Conservation (phyloP, 2,329 filamentous ascomycete species). For the Alternaria panax region DNA sequence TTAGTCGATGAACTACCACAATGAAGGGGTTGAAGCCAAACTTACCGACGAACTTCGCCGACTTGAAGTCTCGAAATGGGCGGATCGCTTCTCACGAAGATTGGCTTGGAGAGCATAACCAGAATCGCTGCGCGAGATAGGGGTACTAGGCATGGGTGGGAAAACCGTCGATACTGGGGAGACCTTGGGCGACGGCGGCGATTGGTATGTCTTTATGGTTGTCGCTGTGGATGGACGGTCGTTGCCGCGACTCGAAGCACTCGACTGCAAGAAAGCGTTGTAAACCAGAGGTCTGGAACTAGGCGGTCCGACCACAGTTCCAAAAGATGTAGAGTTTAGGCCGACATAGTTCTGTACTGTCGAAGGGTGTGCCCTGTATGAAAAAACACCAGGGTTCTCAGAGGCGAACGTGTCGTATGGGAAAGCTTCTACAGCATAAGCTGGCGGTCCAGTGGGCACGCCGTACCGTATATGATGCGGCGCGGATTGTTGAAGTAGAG, state of each 20-base stretch:
- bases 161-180: constrained; percentile 83
- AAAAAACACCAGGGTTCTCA: constrained; percentile 83
- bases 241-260: constrained; percentile 66
- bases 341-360: constrained; percentile 85
- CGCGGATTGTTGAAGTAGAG: constrained; percentile 86
- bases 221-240: constrained; percentile 71
- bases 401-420: constrained; percentile 89
- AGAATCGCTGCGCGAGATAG: constrained; percentile 88
- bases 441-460: constrained; percentile 85
- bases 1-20: constrained; percentile 33
- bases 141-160: constrained; percentile 76
- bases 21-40: constrained; percentile 20
- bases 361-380: constrained; percentile 71
- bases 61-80: constrained; percentile 83
- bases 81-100: constrained; percentile 91
- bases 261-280: constrained; percentile 87
- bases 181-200: constrained; percentile 65
- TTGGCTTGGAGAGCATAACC: constrained; percentile 87
- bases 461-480: constrained; percentile 88
- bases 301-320: constrained; percentile 65
- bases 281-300: constrained; percentile 73
- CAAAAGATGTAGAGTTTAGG: constrained; percentile 89
- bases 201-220: constrained; percentile 51
- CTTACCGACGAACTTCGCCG: constrained; percentile 83
- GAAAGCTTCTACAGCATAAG: constrained; percentile 91